A percentile compares a stretch with the other conserved stretches of the same genome.
These are phyloP conservation scores for Guillardia theta DNA, from an alignment of 78 protist species.

Conservation along the genomic window DNA sequence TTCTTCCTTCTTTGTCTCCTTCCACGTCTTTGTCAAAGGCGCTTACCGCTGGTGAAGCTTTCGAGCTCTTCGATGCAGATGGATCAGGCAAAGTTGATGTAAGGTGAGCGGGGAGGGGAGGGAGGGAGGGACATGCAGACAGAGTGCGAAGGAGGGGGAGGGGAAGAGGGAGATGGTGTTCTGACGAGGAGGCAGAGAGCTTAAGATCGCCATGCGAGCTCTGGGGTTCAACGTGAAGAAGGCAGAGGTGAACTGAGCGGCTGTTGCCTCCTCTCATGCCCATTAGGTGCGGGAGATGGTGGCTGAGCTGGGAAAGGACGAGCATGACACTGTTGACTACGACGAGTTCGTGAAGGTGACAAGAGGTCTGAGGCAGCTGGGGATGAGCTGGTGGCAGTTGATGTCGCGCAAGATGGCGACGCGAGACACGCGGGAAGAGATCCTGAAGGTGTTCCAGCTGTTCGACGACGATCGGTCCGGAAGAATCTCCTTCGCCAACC, in stretches of 20 bases:
- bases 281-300: constrained; percentile 28
- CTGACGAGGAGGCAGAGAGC: constrained; percentile 44
- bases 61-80: constrained; percentile 56
- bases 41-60: constrained; percentile 37
- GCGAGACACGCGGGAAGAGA: constrained; percentile 59
- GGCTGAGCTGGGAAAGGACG: constrained; percentile 43
- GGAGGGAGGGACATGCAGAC: too few species aligned
- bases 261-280: background rate
- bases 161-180: constrained; percentile 50
- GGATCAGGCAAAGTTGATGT: constrained; percentile 43
- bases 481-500: constrained; percentile 50
- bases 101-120: too few species aligned
- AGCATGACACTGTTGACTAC: constrained; percentile 32
- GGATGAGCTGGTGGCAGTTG: background rate
- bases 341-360: constrained; percentile 44
- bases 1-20: background rate
- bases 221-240: constrained; percentile 61
- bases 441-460: constrained; percentile 51
- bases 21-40: background rate
- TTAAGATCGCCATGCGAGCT: constrained; percentile 66
- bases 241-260: background rate
- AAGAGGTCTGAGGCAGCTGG: background rate
- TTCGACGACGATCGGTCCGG: constrained; percentile 67
- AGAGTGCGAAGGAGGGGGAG: too few species aligned
- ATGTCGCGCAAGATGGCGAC: background rate